These are phyloP conservation scores for Gremmenia infestans DNA, from an alignment of 2,329 filamentous ascomycete genomes.

Conservation along the genomic window DNA sequence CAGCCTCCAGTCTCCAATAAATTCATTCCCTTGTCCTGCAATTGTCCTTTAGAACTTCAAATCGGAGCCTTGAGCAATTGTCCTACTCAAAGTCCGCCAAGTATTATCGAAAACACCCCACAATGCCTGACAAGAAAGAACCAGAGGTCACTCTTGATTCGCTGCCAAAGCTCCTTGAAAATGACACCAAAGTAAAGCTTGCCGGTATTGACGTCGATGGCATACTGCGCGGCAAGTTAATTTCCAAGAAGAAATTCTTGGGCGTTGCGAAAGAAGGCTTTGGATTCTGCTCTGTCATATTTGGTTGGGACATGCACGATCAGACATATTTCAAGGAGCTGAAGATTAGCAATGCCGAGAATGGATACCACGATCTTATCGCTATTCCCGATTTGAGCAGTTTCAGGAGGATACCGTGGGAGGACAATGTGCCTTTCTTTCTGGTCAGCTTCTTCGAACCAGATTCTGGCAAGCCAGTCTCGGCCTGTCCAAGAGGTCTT, in stretches of 20 bases:
- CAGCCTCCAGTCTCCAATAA: background rate
- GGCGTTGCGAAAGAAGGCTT: slow-evolving; percentile 77
- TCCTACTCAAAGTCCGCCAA: background rate
- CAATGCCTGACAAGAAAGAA: slow-evolving; percentile 19
- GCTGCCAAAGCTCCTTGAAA: slow-evolving; percentile 60
- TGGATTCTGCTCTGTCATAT: slow-evolving; percentile 90
- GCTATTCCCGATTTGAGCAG: slow-evolving; percentile 73
- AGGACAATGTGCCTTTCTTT: slow-evolving; percentile 81
- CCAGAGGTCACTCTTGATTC: slow-evolving; percentile 54
- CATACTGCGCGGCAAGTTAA: slow-evolving; percentile 79
- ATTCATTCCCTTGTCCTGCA: background rate
- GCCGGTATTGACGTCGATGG: slow-evolving; percentile 86
- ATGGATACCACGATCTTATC: slow-evolving; percentile 82
- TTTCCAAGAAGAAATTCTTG: slow-evolving; percentile 90
- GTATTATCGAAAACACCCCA: background rate
- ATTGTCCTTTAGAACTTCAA: background rate
- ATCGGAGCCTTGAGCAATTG: too few relatives aligned
- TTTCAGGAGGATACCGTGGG: slow-evolving; percentile 86
- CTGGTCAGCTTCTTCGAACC: slow-evolving; percentile 80
- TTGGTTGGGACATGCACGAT: slow-evolving; percentile 98
- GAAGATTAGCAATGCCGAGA: slow-evolving; percentile 81
- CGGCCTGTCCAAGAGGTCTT: slow-evolving; percentile 74
- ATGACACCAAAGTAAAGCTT: slow-evolving; percentile 79
- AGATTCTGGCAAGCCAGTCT: slow-evolving; percentile 65
- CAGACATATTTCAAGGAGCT: slow-evolving; percentile 82